These are phyloP conservation scores for Prinsepia uniflora DNA, from an alignment of 306 rosid species.

Conservation along the genomic window DNA sequence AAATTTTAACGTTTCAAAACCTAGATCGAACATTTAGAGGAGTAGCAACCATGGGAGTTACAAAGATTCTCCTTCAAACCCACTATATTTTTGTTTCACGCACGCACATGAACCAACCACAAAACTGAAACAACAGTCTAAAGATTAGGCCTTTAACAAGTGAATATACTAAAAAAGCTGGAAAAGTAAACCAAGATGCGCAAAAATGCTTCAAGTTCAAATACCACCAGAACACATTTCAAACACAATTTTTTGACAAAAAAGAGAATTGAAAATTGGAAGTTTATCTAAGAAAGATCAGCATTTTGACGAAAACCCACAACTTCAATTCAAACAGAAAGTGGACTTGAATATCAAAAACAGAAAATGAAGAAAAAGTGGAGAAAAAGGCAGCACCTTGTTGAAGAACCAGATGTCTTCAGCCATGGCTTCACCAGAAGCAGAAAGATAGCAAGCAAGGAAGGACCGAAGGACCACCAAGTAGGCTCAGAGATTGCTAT, in stretches of 20 bases:
- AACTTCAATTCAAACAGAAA: constrained; percentile 25
- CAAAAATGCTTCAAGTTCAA: background rate
- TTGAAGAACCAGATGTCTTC: constrained; percentile 55
- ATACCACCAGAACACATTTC: constrained; percentile 1
- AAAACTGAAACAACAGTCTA: constrained; percentile 13
- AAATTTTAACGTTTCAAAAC: constrained; percentile 4
- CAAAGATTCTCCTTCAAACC: constrained; percentile 20
- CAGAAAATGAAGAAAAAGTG: constrained; percentile 8
- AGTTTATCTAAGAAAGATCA: constrained; percentile 3
- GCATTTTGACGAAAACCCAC: constrained; percentile 13
- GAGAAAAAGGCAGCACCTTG: constrained; percentile 51
- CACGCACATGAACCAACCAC: background rate
- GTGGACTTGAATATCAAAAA: constrained; percentile 3
- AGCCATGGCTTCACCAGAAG: constrained; percentile 47
- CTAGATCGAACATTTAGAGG: constrained; percentile 37
- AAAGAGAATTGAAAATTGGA: constrained; percentile 2
- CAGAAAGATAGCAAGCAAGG: constrained; percentile 17
- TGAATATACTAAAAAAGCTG: background rate
- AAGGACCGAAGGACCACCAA: background rate
- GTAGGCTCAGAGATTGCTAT: constrained; percentile 9
- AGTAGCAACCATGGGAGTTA: constrained; percentile 18
- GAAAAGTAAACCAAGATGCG: background rate
- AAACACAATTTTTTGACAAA: constrained; percentile 6
- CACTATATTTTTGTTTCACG: constrained; percentile 15
- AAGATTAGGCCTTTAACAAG: constrained; percentile 8